phyloP scores from a whole-genome alignment of 176 grass and related monocot genomes.

The Musa acuminata region DNA sequence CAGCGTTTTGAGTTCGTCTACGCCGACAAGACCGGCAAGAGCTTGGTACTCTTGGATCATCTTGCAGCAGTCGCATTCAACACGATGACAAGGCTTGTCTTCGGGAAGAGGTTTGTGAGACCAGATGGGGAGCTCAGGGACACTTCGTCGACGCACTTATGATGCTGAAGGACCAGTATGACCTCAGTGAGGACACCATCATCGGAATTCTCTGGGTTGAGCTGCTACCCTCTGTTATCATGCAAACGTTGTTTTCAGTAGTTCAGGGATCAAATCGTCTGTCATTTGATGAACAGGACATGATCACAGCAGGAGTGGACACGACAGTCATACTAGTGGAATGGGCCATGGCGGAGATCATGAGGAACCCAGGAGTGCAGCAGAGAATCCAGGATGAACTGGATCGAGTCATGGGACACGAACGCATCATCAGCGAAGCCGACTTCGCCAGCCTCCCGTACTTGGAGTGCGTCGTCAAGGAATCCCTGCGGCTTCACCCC shows the following conservation, averaged over 20 bases:
- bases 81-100: slow-evolving; percentile 64
- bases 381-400: slow-evolving; percentile 49
- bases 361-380: slow-evolving; percentile 37
- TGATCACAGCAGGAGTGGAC: slow-evolving; percentile 61
- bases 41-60: slow-evolving; percentile 15
- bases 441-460: slow-evolving; percentile 51
- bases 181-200: slow-evolving; percentile 59
- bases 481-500: slow-evolving; percentile 53
- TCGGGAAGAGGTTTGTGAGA: slow-evolving; percentile 72
- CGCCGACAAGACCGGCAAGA: not conserved
- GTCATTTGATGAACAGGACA: slow-evolving; percentile 26
- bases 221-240: too few species aligned
- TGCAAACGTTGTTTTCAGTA: too few species aligned
- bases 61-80: slow-evolving; percentile 50
- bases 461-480: slow-evolving; percentile 47
- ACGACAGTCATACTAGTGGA: slow-evolving; percentile 63
- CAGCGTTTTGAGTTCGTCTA: too few species aligned
- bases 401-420: slow-evolving; percentile 32
- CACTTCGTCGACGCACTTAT: slow-evolving; percentile 63
- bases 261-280: too few species aligned
- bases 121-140: slow-evolving; percentile 42
- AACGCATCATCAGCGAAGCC: slow-evolving; percentile 30
- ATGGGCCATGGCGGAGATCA: slow-evolving; percentile 57
- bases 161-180: slow-evolving; percentile 46
- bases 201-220: slow-evolving; percentile 60